Evolutionary conservation across 2,329 filamentous ascomycete genomes (phyloP).

Genomic region (Aspergillus neotritici): DNA sequence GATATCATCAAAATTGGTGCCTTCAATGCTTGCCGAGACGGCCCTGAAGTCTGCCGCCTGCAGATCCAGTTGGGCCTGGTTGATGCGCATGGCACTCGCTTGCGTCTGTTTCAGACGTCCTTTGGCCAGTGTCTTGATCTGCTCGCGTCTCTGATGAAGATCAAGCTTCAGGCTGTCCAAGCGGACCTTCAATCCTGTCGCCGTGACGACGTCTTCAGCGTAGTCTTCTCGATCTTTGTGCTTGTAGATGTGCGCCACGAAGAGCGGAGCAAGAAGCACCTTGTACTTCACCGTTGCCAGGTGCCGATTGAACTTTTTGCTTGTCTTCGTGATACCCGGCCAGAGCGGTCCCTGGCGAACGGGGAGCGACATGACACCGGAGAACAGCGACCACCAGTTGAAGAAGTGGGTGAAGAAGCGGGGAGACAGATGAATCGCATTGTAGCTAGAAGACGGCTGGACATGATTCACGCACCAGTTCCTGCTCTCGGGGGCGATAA

Average conservation of each 20-base stretch:
- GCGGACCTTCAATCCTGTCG: constrained; percentile 92
- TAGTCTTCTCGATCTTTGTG: constrained; percentile 93
- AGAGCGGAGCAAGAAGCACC: constrained; percentile 81
- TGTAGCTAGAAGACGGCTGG: constrained; percentile 82
- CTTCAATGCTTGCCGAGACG: constrained; percentile 81
- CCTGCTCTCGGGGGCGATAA: constrained; percentile 78
- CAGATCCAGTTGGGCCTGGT: constrained; percentile 87
- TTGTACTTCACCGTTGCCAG: constrained; percentile 99
- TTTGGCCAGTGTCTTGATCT: constrained; percentile 76
- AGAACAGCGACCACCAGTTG: constrained; percentile 95
- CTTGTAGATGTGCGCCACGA: constrained; percentile 96
- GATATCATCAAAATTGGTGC: constrained; percentile 71
- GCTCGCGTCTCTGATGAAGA: constrained; percentile 86
- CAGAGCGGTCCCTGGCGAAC: constrained; percentile 88
- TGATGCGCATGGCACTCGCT: constrained; percentile 91
- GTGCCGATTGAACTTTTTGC: constrained; percentile 96
- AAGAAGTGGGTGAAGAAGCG: constrained; percentile 98
- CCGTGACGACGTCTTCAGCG: constrained; percentile 70
- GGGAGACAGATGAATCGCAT: constrained; percentile 88
- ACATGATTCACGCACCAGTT: constrained; percentile 75
- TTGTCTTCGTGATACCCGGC: constrained; percentile 89
- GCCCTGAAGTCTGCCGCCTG: constrained; percentile 87
- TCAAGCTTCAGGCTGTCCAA: constrained; percentile 97
- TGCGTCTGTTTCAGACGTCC: constrained; percentile 70
- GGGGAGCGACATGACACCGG: constrained; percentile 87